Percentiles rank a stretch among this genome's conserved stretches.
Conservation (phyloP, 805 yeast genomes). For the Saccharomyces kudriavzevii region DNA sequence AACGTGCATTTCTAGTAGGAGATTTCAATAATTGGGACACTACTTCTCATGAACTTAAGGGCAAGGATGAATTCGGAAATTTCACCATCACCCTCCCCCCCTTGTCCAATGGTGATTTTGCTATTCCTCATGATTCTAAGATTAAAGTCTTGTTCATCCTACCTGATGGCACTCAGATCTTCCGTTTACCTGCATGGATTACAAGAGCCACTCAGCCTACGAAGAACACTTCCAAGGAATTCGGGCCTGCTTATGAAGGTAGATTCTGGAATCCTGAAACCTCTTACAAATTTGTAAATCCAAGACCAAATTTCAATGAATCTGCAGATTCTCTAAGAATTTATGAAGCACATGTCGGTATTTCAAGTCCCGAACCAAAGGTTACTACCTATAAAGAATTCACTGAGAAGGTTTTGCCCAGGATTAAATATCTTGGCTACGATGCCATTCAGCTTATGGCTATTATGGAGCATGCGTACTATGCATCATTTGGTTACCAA, state of each 20-base stretch:
- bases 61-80: constrained; percentile 59
- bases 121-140: constrained; percentile 75
- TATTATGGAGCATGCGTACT: constrained; percentile 96
- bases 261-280: constrained; percentile 83
- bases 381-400: constrained; percentile 83
- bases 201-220: constrained; percentile 71
- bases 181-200: constrained; percentile 86
- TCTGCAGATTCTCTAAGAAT: constrained; percentile 51
- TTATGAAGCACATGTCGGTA: constrained; percentile 94
- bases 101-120: constrained; percentile 32
- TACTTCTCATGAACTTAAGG: constrained; percentile 41
- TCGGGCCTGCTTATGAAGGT: constrained; percentile 59
- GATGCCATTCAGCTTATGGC: constrained; percentile 96
- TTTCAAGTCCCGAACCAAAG: constrained; percentile 82
- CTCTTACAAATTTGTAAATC: constrained; percentile 51
- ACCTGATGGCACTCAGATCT: constrained; percentile 62
- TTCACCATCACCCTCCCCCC: constrained; percentile 60
- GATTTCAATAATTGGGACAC: constrained; percentile 85
- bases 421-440: constrained; percentile 76
- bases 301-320: constrained; percentile 47
- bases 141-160: constrained; percentile 62
- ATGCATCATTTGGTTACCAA: constrained; percentile 97
- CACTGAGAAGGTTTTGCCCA: constrained; percentile 71
- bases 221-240: constrained; percentile 38
- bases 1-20: constrained; percentile 69